Base-by-base conservation (phyloP, 768 basidiomycete genomes). In the Phlebiopsis flavidoalba region DNA sequence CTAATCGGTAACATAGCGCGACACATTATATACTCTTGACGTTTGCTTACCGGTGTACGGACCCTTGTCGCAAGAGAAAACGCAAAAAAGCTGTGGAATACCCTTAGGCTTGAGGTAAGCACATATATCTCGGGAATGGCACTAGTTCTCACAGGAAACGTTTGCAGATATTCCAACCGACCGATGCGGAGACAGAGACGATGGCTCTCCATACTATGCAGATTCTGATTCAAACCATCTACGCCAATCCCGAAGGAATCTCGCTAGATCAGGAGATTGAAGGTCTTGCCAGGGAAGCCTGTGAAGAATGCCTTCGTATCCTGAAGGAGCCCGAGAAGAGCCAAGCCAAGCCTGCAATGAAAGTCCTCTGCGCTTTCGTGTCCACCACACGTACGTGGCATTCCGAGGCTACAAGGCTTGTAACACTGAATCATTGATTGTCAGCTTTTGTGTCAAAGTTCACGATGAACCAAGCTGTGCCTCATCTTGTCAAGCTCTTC, bases 241-340 rank as follows among this genome's bases (percentile, higher is more conserved):
- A 91, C 70, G 72, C 80, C 2, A 59, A 64, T 0, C 19, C 35
- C 0, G 64, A 61, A 14, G 75, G 74, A 15, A 77, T 80, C 60
- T 37, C 63, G 1, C 75, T 76, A 15, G 72, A 74, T 3, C 65
- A 72, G 3, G 76, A 76, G 54, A 75, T 77, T 17, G 73, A 73
- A 51, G 86, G 84, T 5, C 75, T 96, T 2, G 88, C 88, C 15
- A 82, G 80, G 63, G 86, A 89, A 47, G 87, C 90, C 0, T 89
- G 89, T 63, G 82, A 85, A 58, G 92, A 97, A 68, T 95, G 92
- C 66, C 78, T 94, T 8, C 79, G 81, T 22, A 84, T 90, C 59
- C 74, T 98, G 47, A 82, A 85, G 47, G 92, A 97, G 69, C 94
- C 96, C 0, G 97, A 98, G 72, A 98, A 98, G 76, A 88, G 83